phyloP scores from a whole-genome alignment of 1,284 basidiomycete genomes.

The Leucoagaricus sp. region DNA sequence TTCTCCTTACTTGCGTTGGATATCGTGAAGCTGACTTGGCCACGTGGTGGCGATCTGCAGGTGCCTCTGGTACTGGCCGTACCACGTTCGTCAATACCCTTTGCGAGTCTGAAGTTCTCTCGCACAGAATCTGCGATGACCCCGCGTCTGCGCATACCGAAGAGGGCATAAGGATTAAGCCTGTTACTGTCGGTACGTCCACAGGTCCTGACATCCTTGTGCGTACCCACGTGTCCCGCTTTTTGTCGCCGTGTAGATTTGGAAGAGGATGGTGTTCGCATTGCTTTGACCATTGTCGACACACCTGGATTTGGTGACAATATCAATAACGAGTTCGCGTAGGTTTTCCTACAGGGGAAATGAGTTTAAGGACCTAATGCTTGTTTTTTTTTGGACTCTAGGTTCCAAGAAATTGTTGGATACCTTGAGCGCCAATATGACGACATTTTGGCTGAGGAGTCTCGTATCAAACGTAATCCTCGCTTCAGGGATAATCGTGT shows the following conservation, averaged over 20 bases:
- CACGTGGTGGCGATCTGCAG: constrained; percentile 39
- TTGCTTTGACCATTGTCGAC: constrained; percentile 97
- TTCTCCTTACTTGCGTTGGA: constrained; percentile 12
- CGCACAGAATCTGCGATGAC: constrained; percentile 85
- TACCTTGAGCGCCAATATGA: constrained; percentile 99
- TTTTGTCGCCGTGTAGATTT: constrained; percentile 63
- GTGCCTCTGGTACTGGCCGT: constrained; percentile 93
- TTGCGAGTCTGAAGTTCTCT: constrained; percentile 88
- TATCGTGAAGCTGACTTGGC: neutral
- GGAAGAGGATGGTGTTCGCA: constrained; percentile 97
- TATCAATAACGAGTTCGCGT: constrained; percentile 99
- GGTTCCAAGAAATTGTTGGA: constrained; percentile 95
- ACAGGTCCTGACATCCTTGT: constrained; percentile 2
- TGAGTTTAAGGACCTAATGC: neutral
- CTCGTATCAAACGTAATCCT: constrained; percentile 99
- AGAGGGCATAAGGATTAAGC: constrained; percentile 95
- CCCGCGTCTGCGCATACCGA: constrained; percentile 93
- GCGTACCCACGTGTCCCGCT: neutral
- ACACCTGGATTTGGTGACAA: constrained; percentile 99
- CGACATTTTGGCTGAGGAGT: constrained; percentile 98
- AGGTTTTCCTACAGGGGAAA: constrained; percentile 37
- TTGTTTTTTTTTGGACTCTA: constrained; percentile 65
- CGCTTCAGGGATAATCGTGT: constrained; percentile 98
- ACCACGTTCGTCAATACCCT: constrained; percentile 99
- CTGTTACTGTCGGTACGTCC: constrained; percentile 85